Evolutionary conservation across 768 basidiomycete species (phyloP).

Genomic region (Russula olivacea): DNA sequence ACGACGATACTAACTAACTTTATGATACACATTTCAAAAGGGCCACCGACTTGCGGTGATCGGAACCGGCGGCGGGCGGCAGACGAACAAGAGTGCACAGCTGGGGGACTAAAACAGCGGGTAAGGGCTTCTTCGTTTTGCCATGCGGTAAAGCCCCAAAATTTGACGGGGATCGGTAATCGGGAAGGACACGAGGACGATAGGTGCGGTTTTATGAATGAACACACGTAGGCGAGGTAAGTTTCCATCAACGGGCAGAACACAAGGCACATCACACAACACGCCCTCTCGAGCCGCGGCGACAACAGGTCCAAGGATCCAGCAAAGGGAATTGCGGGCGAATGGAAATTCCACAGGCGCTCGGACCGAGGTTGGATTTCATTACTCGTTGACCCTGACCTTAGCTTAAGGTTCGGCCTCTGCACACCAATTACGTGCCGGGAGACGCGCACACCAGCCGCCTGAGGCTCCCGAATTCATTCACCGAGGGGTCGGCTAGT

Average conservation of each 20-base stretch:
- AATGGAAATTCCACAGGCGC: background rate
- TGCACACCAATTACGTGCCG: background rate
- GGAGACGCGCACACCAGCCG: background rate
- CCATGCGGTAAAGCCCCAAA: background rate
- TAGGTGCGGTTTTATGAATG: background rate
- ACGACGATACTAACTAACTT: background rate
- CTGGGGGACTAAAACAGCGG: background rate
- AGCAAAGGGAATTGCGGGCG: background rate
- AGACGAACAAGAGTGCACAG: background rate
- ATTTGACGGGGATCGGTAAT: background rate
- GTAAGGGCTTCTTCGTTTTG: background rate
- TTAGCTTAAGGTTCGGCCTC: slow-evolving; percentile 14
- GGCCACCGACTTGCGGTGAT: slow-evolving; percentile 10
- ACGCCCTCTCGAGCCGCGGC: slow-evolving; percentile 9
- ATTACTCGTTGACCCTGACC: slow-evolving; percentile 16
- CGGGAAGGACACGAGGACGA: background rate
- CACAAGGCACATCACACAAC: background rate
- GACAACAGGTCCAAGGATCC: background rate
- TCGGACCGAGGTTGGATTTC: background rate
- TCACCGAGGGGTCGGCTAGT: background rate
- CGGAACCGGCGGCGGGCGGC: slow-evolving; percentile 11
- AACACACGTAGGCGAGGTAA: background rate
- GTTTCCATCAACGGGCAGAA: background rate
- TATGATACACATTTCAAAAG: too few relatives aligned
- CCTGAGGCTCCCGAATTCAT: background rate